Conservation (phyloP, 768 basidiomycete species). For the Astraeus odoratus region DNA sequence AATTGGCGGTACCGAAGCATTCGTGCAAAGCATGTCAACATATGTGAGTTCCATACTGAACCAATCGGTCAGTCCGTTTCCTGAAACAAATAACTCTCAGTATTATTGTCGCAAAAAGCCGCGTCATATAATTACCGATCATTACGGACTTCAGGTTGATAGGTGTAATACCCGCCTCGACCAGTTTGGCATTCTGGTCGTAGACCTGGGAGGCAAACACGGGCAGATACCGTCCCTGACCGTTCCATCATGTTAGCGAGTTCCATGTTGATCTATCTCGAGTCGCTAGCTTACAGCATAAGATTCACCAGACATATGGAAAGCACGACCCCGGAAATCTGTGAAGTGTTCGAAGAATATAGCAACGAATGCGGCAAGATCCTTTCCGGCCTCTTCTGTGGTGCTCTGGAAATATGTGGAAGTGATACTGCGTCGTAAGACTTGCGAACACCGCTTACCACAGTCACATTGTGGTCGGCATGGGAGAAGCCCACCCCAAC, state of each 20-base stretch:
- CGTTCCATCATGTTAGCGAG: background rate
- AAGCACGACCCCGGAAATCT: conserved; percentile 57
- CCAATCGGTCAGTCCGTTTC: conserved; percentile 39
- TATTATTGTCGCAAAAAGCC: too few species aligned
- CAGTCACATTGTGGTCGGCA: conserved; percentile 34
- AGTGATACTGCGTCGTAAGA: background rate
- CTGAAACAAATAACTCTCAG: too few species aligned
- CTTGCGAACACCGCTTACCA: conserved; percentile 23
- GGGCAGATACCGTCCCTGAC: conserved; percentile 46
- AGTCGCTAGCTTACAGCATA: conserved; percentile 38
- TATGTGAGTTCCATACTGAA: conserved; percentile 34
- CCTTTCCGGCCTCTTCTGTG: conserved; percentile 60
- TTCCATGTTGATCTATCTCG: background rate
- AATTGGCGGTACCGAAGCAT: conserved; percentile 41
- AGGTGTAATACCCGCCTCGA: conserved; percentile 40
- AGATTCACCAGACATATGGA: conserved; percentile 57
- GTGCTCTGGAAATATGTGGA: conserved; percentile 36
- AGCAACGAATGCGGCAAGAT: conserved; percentile 63
- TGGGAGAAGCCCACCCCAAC: conserved; percentile 42
- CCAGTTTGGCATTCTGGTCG: conserved; percentile 39
- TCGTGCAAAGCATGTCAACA: conserved; percentile 51
- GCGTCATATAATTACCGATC: conserved; percentile 39
- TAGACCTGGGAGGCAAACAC: conserved; percentile 43
- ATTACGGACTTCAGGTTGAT: conserved; percentile 45
- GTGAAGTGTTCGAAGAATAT: conserved; percentile 73